A percentile compares a stretch with the other conserved stretches of the same genome.
These are phyloP conservation scores for Mycothermus thermophilus DNA, from an alignment of 495 filamentous ascomycete species.

Conservation along the genomic window DNA sequence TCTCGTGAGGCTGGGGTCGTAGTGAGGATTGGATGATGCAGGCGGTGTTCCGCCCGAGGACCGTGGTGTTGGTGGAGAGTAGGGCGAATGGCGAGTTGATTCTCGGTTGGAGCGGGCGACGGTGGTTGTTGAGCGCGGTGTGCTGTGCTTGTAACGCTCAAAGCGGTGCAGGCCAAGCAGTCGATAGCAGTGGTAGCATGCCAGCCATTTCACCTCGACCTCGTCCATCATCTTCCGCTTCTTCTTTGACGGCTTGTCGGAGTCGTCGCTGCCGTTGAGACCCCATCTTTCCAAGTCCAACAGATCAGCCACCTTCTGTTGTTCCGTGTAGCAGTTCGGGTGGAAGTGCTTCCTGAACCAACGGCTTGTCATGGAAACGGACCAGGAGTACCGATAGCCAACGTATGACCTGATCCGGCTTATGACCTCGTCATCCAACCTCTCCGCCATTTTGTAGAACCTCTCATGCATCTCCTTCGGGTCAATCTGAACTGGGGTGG, in stretches of 20 bases:
- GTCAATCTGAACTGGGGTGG: no score
- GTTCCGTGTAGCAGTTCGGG: conserved; percentile 1
- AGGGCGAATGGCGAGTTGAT: background rate
- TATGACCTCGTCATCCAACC: background rate
- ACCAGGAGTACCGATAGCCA: conserved; percentile 8
- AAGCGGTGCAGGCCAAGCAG: conserved; percentile 12
- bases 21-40: conserved; percentile 14
- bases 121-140: conserved; percentile 1
- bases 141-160: conserved; percentile 13
- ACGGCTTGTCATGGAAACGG: conserved; percentile 1
- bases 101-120: background rate
- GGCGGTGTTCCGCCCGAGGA: conserved; percentile 1
- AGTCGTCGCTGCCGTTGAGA: conserved; percentile 9
- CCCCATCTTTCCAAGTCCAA: conserved; percentile 15
- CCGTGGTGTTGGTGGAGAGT: conserved; percentile 1
- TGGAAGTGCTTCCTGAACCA: conserved; percentile 12
- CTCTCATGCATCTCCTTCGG: no score
- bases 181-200: conserved; percentile 19
- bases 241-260: conserved; percentile 1
- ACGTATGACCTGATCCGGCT: conserved; percentile 5
- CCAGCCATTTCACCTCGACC: conserved; percentile 7
- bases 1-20: conserved; percentile 16
- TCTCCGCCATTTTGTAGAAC: background rate
- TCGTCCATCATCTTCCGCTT: background rate
- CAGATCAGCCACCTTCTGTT: conserved; percentile 9